Evolutionary conservation across 148 eudicot genomes (phyloP), one percentile per base, ranked within the genome.

Genomic region (Limonium bicolor): DNA sequence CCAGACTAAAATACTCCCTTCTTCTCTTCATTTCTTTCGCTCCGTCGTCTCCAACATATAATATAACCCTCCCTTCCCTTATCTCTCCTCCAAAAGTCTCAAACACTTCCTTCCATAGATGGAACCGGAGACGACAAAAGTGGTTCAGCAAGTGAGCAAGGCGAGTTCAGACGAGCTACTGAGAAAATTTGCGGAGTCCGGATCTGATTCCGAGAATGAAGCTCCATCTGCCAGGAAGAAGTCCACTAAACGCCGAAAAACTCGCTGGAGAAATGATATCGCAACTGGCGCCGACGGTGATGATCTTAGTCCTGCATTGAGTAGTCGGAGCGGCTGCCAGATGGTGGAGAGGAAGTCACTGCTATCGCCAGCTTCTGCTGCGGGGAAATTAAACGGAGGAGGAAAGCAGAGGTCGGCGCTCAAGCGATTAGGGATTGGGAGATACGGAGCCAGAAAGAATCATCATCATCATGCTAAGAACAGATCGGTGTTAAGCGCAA

Each of bases 81-180:
- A 30, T 38, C 38, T 43, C 29, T 7, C 6, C n/a, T n/a, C n/a
- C n/a, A n/a, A n/a, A 27, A 36, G 10, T 14, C 10, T 36, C 43
- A n/a, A n/a, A n/a, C 43, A 32, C 51, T 18, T 18, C 41, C 50
- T 32, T 20, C 20, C 13, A 61, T 54, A 56, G 53, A 43, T 24
- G 19, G 31, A 13, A 43, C 16, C 16, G 0, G 28, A 18, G 9
- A 21, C 14, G n/a, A 28, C 53, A 47, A 36, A 51, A 6, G 63
- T 67, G 15, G 66, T 78, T 0, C 95, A 85, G 59, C 86, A 69
- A 17, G 68, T 80, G n/a, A 70, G 80, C 1, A 85, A 85, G 53
- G 76, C 77, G 0, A 77, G 86, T 21, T 80, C 95, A 1, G 95
- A 85, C 39, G 55, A 72, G 58, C 76, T 85, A 16, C 78, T 85